Evolutionary conservation across 495 filamentous ascomycete genomes (phyloP).

Genomic region (Penicillium canariense): DNA sequence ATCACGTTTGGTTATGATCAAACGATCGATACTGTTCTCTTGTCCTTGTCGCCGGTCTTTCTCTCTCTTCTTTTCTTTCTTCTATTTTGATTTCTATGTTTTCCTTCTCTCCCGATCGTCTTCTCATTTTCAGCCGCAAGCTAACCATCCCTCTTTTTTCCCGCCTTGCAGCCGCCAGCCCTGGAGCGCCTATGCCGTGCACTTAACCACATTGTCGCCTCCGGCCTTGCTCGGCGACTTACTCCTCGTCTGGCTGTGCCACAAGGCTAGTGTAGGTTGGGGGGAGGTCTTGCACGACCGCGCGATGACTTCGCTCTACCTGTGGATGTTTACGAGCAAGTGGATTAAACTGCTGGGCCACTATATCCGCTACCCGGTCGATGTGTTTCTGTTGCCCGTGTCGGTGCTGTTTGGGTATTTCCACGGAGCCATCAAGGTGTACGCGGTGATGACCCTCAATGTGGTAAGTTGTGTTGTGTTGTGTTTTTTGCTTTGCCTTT

Average conservation of each 20-base stretch:
- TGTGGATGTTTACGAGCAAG: conserved; percentile 71
- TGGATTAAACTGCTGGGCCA: conserved; percentile 73
- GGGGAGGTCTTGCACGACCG: conserved; percentile 37
- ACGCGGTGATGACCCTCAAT: conserved; percentile 67
- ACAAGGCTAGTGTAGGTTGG: conserved; percentile 46
- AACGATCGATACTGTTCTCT: too few relatives aligned
- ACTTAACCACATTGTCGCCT: conserved; percentile 70
- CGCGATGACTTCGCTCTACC: conserved; percentile 50
- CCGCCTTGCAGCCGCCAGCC: conserved; percentile 55
- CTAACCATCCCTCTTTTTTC: conserved; percentile 28
- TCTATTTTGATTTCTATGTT: neutral
- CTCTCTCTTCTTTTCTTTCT: too few relatives aligned
- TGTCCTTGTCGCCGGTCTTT: too few relatives aligned
- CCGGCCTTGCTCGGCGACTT: conserved; percentile 64
- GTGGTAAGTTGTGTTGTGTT: conserved; percentile 51
- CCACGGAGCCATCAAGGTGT: conserved; percentile 75
- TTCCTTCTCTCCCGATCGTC: too few relatives aligned
- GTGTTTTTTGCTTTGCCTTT: conserved; percentile 11
- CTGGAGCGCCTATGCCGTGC: conserved; percentile 75
- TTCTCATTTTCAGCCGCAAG: conserved; percentile 11
- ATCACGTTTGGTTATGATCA: too few relatives aligned
- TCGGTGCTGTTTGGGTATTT: conserved; percentile 77
- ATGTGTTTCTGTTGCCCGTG: conserved; percentile 66
- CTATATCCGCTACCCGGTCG: conserved; percentile 66
- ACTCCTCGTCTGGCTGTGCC: conserved; percentile 54